Base-by-base conservation (phyloP, 495 filamentous ascomycete genomes). In the Lophiostoma macrostomum region DNA sequence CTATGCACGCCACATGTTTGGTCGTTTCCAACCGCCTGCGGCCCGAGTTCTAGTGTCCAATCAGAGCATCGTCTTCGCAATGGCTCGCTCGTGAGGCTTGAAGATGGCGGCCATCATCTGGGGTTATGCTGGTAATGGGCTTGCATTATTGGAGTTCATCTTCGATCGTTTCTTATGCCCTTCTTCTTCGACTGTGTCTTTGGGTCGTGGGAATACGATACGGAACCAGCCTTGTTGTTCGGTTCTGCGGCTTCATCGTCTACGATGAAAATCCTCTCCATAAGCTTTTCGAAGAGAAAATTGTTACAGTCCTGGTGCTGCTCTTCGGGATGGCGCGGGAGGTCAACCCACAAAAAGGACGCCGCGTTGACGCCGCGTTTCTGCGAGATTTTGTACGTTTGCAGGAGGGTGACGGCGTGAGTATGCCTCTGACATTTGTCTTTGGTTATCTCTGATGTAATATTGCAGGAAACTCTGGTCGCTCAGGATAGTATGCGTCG, bases 301-400 rank as follows among this genome's bases (percentile, higher is more conserved):
- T n/a, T n/a, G n/a, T n/a, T n/a, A 8, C 16, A 11, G 22, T 31
- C 43, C 1, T 61, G 60, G 13, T 31, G 23, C 4, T 52, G 45
- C 4, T 24, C 13, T 22, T 14, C 49, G 8, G 43, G 43, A 47
- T 47, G 27, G 56, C 37, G 52, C 6, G 73, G 64, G 20, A 85
- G 63, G 65, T 84, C 71, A 2, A 78, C 60, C 81, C 81, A 83
- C 7, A 85, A 56, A 58, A 84, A 85, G 45, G 84, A 75, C 0
- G 71, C 81, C 4, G 79, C 80, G 64, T 80, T 76, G 56, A 47
- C 70, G 48, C 32, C 69, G 52, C 7, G 31, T 13, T 58, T 49
- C 57, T 77, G 78, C 18, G 64, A 50, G 32, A 80, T 74, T 0
- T 65, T 66, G 7, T 69, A 60, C 5, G 67, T 35, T 12, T 65